A percentile compares a stretch with the other conserved stretches of the same genome.
Conservation (phyloP, 495 filamentous ascomycete genomes). For the Talaromyces borbonicus region DNA sequence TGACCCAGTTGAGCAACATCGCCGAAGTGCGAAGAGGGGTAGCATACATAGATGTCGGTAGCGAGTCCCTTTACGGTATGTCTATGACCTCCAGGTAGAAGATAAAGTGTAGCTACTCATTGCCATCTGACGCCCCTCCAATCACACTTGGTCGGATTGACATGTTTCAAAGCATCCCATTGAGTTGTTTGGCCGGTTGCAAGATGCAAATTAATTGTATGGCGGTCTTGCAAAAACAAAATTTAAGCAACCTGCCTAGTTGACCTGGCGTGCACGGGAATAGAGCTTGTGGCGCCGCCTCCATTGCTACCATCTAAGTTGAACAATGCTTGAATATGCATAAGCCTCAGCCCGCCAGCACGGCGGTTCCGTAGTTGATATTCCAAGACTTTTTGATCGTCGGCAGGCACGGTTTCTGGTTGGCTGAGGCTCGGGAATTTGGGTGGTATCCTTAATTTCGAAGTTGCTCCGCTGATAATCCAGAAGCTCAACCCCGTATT, state of each 20-base stretch:
- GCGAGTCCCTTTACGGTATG: neutral
- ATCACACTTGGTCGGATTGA: neutral
- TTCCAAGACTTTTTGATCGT: neutral
- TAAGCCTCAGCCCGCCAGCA: neutral
- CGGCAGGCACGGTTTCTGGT: neutral
- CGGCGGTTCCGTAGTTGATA: neutral
- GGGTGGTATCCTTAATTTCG: too few species aligned
- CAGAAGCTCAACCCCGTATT: slow-evolving; percentile 3
- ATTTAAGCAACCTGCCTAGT: neutral
- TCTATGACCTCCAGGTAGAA: too few species aligned
- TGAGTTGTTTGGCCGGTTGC: too few species aligned
- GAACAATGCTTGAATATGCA: slow-evolving; percentile 1
- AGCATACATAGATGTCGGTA: neutral
- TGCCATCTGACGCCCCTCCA: too few species aligned
- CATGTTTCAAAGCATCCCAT: too few species aligned
- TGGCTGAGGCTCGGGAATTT: neutral
- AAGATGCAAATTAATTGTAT: too few species aligned
- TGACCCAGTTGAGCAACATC: slow-evolving; percentile 1
- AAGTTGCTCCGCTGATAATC: too few species aligned
- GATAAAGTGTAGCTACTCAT: too few species aligned
- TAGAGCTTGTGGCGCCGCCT: neutral
- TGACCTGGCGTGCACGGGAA: neutral
- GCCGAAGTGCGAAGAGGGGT: slow-evolving; percentile 1
- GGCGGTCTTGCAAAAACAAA: neutral
- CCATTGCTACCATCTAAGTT: slow-evolving; percentile 2